These are phyloP conservation scores for Lagenaria siceraria DNA, from an alignment of 306 rosid genomes.

Conservation along the genomic window DNA sequence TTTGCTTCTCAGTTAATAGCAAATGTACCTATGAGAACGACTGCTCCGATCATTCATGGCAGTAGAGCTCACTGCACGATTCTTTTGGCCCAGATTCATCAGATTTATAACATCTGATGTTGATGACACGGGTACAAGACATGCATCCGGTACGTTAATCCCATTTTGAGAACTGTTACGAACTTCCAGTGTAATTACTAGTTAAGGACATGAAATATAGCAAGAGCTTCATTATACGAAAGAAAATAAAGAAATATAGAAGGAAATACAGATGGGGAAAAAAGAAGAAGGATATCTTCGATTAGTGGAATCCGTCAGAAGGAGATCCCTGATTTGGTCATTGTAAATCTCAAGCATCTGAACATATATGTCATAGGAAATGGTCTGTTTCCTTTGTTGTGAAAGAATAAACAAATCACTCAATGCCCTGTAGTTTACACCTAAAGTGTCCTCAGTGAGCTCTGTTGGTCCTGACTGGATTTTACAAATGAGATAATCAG, in stretches of 20 bases:
- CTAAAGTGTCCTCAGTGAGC: slow-evolving; percentile 59
- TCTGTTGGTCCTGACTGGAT: slow-evolving; percentile 67
- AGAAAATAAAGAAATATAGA: background rate
- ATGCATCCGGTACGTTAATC: slow-evolving; percentile 78
- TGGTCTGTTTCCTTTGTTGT: slow-evolving; percentile 56
- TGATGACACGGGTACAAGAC: slow-evolving; percentile 63
- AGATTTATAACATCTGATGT: slow-evolving; percentile 61
- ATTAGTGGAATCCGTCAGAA: slow-evolving; percentile 40
- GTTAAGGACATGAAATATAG: slow-evolving; percentile 31
- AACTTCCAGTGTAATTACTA: slow-evolving; percentile 49
- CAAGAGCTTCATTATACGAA: slow-evolving; percentile 4
- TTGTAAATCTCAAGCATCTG: slow-evolving; percentile 99
- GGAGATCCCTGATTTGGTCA: slow-evolving; percentile 86
- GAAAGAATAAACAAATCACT: slow-evolving; percentile 64
- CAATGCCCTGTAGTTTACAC: slow-evolving; percentile 88
- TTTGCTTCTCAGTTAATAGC: background rate
- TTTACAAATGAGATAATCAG: slow-evolving; percentile 10
- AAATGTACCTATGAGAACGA: slow-evolving; percentile 74
- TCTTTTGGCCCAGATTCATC: slow-evolving; percentile 78
- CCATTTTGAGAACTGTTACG: slow-evolving; percentile 67
- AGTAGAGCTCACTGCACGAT: slow-evolving; percentile 74
- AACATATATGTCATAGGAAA: slow-evolving; percentile 57
- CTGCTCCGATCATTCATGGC: slow-evolving; percentile 89
- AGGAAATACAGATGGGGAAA: background rate
- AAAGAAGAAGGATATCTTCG: slow-evolving; percentile 66